phyloP scores from a whole-genome alignment of 2,329 filamentous ascomycete species.

The Furcasterigmium sp. region DNA sequence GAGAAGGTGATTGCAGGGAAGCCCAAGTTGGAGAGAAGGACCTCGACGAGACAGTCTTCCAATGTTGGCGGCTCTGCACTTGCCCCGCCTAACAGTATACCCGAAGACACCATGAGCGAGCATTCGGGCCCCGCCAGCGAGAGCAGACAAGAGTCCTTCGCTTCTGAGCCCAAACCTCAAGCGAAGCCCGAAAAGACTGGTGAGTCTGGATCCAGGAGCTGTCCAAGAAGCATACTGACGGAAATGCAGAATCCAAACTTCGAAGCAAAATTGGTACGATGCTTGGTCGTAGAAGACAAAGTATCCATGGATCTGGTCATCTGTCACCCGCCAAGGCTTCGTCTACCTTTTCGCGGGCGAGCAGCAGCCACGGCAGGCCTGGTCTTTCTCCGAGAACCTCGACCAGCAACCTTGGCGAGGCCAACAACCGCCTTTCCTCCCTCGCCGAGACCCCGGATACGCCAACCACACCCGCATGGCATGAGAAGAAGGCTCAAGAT shows the following conservation, averaged over 20 bases:
- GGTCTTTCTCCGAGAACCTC: conserved; percentile 53
- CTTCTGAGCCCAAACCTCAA: conserved; percentile 29
- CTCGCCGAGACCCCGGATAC: conserved; percentile 51
- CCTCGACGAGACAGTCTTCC: conserved; percentile 35
- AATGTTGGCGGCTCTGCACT: conserved; percentile 26
- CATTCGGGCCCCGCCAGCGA: conserved; percentile 27
- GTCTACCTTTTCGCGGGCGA: conserved; percentile 52
- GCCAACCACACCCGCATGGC: conserved; percentile 15
- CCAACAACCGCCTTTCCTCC: conserved; percentile 47
- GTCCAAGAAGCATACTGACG: conserved; percentile 6
- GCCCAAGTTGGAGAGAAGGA: conserved; percentile 32
- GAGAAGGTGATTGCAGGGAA: conserved; percentile 11
- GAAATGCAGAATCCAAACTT: conserved; percentile 46
- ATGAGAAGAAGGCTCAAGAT: conserved; percentile 19
- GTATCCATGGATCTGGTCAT: conserved; percentile 56
- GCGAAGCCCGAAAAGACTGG: conserved; percentile 13
- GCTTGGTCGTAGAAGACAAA: conserved; percentile 60
- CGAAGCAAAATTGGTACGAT: conserved; percentile 65
- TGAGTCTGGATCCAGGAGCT: background rate
- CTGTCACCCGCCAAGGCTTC: conserved; percentile 46
- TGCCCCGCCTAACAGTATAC: conserved; percentile 17
- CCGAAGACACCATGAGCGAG: conserved; percentile 37
- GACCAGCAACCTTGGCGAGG: conserved; percentile 52
- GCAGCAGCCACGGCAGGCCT: conserved; percentile 42
- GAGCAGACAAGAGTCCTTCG: conserved; percentile 22